These are phyloP conservation scores for Cunninghamia lanceolata DNA, from an alignment of 75 land plant species.

Conservation along the genomic window DNA sequence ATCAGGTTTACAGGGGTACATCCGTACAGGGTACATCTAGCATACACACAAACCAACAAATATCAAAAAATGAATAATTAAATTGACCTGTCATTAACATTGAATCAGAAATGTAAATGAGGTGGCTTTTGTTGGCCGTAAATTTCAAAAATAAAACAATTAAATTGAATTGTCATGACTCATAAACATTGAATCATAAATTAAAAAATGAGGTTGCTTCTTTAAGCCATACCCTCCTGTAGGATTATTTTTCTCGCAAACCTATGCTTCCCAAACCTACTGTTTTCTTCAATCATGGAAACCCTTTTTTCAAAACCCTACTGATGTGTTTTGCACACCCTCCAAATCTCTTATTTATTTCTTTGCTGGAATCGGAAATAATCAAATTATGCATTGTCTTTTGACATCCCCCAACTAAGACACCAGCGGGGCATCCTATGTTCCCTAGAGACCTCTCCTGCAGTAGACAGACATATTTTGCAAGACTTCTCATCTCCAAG, in stretches of 20 bases:
- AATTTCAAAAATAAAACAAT: neutral
- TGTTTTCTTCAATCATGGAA: neutral
- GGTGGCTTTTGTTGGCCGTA: neutral
- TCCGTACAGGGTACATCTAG: too few relatives aligned
- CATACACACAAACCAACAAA: too few relatives aligned
- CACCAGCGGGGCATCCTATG: too few relatives aligned
- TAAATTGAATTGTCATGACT: neutral
- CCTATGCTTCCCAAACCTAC: neutral
- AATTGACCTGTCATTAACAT: too few relatives aligned
- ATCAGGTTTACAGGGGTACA: too few relatives aligned
- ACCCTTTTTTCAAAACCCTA: neutral
- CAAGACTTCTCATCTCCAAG: too few relatives aligned
- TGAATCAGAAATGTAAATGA: too few relatives aligned
- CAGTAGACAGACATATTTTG: too few relatives aligned
- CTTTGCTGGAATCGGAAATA: neutral
- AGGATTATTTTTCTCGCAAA: neutral
- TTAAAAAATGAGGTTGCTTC: neutral
- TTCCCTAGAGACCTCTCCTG: too few relatives aligned
- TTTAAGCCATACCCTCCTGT: neutral
- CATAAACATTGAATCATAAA: neutral
- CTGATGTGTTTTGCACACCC: neutral
- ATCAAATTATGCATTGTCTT: neutral
- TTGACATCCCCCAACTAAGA: neutral
- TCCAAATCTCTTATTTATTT: neutral
- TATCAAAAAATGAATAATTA: too few relatives aligned